A percentile compares a stretch with the other conserved stretches of the same genome.
phyloP scores from a whole-genome alignment of 768 basidiomycete genomes.

The Phallus indusiatus region DNA sequence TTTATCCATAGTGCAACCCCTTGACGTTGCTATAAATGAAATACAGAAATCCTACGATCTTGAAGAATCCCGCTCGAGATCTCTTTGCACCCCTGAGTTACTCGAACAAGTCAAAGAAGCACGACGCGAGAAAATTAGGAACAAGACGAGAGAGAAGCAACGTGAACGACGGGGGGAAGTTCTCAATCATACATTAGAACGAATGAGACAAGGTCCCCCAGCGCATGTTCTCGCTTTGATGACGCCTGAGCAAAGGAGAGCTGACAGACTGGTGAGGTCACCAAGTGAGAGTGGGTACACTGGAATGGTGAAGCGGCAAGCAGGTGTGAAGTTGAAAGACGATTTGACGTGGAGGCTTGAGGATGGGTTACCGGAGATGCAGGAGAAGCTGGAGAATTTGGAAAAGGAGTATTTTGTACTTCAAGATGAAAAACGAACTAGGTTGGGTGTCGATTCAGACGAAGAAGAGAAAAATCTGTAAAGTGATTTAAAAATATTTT shows the following conservation, averaged over 20 bases:
- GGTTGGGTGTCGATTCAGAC: too few relatives aligned
- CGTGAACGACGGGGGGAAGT: constrained; percentile 61
- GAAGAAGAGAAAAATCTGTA: too few relatives aligned
- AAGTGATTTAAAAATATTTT: too few relatives aligned
- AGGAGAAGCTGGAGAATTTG: background rate
- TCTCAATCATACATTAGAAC: constrained; percentile 34
- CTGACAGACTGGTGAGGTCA: constrained; percentile 41
- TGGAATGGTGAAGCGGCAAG: constrained; percentile 47
- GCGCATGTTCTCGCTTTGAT: constrained; percentile 48
- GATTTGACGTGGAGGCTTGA: constrained; percentile 27
- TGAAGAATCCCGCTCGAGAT: constrained; percentile 33
- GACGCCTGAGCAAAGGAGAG: constrained; percentile 34
- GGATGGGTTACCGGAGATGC: constrained; percentile 14
- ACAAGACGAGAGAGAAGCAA: constrained; percentile 53
- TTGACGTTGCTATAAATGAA: constrained; percentile 21
- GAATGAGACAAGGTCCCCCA: constrained; percentile 50
- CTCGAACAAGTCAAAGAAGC: constrained; percentile 43
- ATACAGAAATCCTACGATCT: constrained; percentile 27
- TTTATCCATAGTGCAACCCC: constrained; percentile 25
- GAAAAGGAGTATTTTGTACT: background rate
- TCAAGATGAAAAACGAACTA: background rate
- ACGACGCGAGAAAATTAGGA: constrained; percentile 47
- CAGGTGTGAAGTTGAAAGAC: constrained; percentile 41
- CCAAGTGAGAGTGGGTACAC: constrained; percentile 64
- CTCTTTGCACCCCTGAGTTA: constrained; percentile 40